A percentile compares a stretch with the other conserved stretches of the same genome.
Evolutionary conservation across 306 rosid genomes (phyloP).

Genomic region (Dryas octopetala): DNA sequence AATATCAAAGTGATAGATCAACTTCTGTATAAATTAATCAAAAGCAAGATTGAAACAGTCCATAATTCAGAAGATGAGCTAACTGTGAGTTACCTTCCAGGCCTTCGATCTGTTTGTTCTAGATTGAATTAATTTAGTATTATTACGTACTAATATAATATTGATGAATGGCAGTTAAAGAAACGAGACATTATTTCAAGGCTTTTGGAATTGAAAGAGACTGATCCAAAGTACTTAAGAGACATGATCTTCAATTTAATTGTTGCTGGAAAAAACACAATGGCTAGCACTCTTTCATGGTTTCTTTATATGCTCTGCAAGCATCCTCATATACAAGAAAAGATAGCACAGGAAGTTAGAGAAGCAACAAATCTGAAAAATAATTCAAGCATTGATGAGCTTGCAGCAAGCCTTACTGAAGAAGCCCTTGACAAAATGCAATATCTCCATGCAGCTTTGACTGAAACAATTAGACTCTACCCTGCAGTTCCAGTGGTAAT

Average conservation of each 20-base stretch:
- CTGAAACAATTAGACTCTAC: slow-evolving; percentile 57
- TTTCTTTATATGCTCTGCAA: slow-evolving; percentile 48
- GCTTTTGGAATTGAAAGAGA: slow-evolving; percentile 37
- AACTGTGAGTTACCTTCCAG: slow-evolving; percentile 11
- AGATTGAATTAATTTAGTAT: neutral
- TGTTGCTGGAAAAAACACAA: slow-evolving; percentile 58
- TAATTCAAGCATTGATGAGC: slow-evolving; percentile 26
- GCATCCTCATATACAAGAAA: slow-evolving; percentile 51
- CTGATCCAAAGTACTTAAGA: slow-evolving; percentile 39
- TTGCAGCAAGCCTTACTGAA: slow-evolving; percentile 38
- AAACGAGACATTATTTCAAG: slow-evolving; percentile 50
- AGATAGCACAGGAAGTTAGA: slow-evolving; percentile 42
- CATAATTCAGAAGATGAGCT: neutral
- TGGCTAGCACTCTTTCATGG: slow-evolving; percentile 51
- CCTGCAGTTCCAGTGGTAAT: slow-evolving; percentile 62
- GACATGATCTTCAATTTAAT: slow-evolving; percentile 43
- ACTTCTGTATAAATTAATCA: slow-evolving; percentile 24
- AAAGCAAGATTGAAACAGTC: slow-evolving; percentile 8
- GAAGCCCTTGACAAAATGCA: slow-evolving; percentile 50
- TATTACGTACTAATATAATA: too few species aligned
- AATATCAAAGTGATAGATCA: slow-evolving; percentile 27
- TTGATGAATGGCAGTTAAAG: slow-evolving; percentile 18
- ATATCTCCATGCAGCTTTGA: slow-evolving; percentile 50
- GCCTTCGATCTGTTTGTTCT: neutral
- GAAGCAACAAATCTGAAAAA: slow-evolving; percentile 28